Conservation (phyloP, 2,329 filamentous ascomycete species). For the Alternaria triticimaculans region DNA sequence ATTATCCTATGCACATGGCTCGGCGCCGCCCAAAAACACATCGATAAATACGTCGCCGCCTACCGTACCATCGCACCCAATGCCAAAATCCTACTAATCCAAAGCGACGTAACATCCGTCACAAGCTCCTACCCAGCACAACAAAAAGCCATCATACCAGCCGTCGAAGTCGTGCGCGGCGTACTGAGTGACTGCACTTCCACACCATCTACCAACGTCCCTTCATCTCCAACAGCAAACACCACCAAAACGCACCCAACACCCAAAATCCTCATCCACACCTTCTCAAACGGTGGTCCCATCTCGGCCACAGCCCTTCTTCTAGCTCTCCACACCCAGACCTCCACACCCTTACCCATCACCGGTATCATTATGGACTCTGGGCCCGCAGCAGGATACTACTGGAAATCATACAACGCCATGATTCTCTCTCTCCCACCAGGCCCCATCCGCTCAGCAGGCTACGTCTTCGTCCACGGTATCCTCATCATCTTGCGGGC, state of each 20-base stretch:
- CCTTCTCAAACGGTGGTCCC: conserved; percentile 24
- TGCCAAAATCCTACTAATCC: conserved; percentile 22
- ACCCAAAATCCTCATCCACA: conserved; percentile 16
- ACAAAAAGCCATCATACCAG: conserved; percentile 15
- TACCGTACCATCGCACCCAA: conserved; percentile 15
- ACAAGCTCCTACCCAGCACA: conserved; percentile 10
- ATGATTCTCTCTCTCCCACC: conserved; percentile 13
- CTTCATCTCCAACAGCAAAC: neutral
- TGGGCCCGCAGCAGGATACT: conserved; percentile 5
- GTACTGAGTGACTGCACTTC: conserved; percentile 11
- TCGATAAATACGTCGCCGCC: conserved; percentile 22
- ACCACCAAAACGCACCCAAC: neutral
- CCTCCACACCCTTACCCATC: conserved; percentile 6
- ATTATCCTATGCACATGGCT: conserved; percentile 28
- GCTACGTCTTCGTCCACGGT: conserved; percentile 1
- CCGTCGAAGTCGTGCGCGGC: conserved; percentile 5
- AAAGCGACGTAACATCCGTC: conserved; percentile 15
- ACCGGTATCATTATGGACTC: conserved; percentile 15
- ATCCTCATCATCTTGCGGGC: neutral
- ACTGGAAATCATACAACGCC: conserved; percentile 24
- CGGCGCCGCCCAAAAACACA: conserved; percentile 22
- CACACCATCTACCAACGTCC: neutral
- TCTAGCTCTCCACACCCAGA: neutral
- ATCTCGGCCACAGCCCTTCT: conserved; percentile 14
- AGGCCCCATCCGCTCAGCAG: neutral